Base-by-base conservation (phyloP, 1,284 basidiomycete species). In the Flammula alnicola region DNA sequence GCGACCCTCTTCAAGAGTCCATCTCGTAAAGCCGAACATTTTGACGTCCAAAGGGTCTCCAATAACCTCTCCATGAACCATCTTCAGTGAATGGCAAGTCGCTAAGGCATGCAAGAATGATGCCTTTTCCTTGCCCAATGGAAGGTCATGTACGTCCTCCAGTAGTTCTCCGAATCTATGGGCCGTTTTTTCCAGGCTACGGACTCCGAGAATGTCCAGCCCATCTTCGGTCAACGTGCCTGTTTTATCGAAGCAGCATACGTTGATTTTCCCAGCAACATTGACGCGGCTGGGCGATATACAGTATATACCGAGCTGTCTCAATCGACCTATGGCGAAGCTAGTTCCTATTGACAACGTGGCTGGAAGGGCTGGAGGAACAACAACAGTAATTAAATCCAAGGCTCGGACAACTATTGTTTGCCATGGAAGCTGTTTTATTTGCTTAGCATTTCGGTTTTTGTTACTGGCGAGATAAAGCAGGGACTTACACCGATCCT, bases 211-310 rank as follows among this genome's bases (percentile, higher is more conserved):
- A 37, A 99, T 95, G 64, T 99, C 97, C 33, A 99, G 79, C 1
- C 97, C 97, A 59, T 99, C 97, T 69, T 98, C 97, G 0, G 97
- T 99, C 12, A 99, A 79, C 1, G 97, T 99, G 2, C 97, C 97
- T 1, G 97, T 99, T 75, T 99, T 99, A 78, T 99, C 97, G 64
- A 99, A 99, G 69, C 95, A 98, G 62, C 95, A 96, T 6, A 99
- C 91, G 58, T 99, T 98, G 73, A 99, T 80, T 72, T 98, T 97
- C 25, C 97, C 97, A 2, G 88, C 94, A 42, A 99, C 87, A 65
- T 99, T 99, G 62, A 99, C 93, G 25, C 97, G 80, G 60, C 90
- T 97, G 0, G 97, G 97, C 4, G 96, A 95, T 55, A 98, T 98
- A 68, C 97, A 99, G 74, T 93, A 99, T 52, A 99, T 92, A 25